These are phyloP conservation scores for Nannizzia gypsea DNA, from an alignment of 2,329 filamentous ascomycete genomes.

Conservation along the genomic window DNA sequence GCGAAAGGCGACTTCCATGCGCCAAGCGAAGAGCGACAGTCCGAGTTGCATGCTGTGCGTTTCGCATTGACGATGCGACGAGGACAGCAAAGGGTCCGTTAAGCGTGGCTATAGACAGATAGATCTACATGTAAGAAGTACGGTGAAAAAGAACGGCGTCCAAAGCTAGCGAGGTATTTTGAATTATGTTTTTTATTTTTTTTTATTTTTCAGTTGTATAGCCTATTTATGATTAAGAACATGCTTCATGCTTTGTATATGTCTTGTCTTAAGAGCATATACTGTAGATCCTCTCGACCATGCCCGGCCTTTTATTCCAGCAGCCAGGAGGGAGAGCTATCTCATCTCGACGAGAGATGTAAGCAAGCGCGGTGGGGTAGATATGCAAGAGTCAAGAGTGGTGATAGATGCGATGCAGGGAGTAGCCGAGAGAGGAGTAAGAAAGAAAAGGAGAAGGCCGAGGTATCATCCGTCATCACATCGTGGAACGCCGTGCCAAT, in stretches of 20 bases:
- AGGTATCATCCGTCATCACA: conserved; percentile 1
- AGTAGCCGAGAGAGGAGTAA: background rate
- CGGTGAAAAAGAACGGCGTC: background rate
- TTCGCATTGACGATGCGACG: background rate
- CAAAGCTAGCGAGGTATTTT: background rate
- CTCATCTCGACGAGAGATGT: background rate
- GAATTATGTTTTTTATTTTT: background rate
- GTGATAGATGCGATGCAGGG: background rate
- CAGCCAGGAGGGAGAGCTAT: background rate
- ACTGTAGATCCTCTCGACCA: conserved; percentile 3
- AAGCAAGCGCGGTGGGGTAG: background rate
- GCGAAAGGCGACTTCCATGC: too few species aligned
- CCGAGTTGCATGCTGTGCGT: background rate
- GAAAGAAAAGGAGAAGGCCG: background rate
- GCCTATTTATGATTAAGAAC: background rate
- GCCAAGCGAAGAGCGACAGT: background rate
- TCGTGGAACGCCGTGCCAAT: background rate
- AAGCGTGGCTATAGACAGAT: background rate
- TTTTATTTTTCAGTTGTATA: background rate
- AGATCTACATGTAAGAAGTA: background rate
- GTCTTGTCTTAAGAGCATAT: background rate
- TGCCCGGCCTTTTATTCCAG: background rate
- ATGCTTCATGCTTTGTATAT: background rate
- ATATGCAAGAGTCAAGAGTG: background rate
- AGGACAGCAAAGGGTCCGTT: background rate